Base-by-base conservation (phyloP, 148 eudicot genomes). In the Chenopodium suecicum region DNA sequence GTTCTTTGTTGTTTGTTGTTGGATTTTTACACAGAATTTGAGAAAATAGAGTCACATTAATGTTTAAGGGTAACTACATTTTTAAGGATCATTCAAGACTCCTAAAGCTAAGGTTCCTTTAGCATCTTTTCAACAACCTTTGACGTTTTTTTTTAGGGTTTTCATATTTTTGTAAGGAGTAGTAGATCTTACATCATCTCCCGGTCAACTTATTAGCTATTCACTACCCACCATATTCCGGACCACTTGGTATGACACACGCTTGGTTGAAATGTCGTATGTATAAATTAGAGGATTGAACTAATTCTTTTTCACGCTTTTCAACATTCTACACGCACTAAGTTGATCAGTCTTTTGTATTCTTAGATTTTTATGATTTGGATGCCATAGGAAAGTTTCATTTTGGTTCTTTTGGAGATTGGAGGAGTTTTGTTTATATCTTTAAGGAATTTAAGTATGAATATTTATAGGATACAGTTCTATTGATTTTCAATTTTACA, bases 11-110 rank as follows among this genome's bases (percentile, higher is more conserved):
- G 44, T 41, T 41, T 41, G 44, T 52, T 10, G 56, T 56, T 52
- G 77, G 29, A 25, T 16, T 34, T 79, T 50, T 70, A 75, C 74
- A 69, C 75, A 79, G 12, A 79, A 69, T 29, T 52, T 52, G 44
- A 79, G 81, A 79, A 69, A 79, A 41, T 41, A 47, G 81, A 70
- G 71, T 52, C 14, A 34, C 13, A 47, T 8, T 67, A 67, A 14
- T 8, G 0, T 9, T 17, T 27, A 29, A 67, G 34, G 70, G 37
- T 67, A 67, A 25, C 22, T 56, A 56, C 62, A 12, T 67, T 7
- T 27, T 27, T 25, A 1, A 9, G 69, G 44, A 41, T 34, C 4
- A 14, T 50, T 74, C 37, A 47, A 74, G 25, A 12, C 64, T 23
- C 29, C 37, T n/a, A 13, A 48, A 47, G 31, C 23, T 65, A 37